Evolutionary conservation across 2,329 filamentous ascomycete species (phyloP).

Genomic region (Calycina herbarum): DNA sequence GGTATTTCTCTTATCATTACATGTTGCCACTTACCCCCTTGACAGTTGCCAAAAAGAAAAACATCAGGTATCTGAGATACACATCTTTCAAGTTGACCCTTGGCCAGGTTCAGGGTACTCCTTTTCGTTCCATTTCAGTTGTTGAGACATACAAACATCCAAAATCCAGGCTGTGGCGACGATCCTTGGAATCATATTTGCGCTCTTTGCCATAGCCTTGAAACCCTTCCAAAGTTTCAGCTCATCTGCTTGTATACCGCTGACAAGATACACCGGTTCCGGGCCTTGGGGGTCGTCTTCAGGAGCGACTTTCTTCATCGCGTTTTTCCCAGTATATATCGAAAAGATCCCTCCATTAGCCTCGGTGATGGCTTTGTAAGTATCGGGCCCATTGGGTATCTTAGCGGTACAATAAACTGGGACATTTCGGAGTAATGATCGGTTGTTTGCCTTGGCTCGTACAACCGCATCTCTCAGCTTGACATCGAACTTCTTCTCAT

Average conservation of each 20-base stretch:
- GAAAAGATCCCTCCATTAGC: constrained; percentile 85
- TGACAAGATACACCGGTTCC: constrained; percentile 82
- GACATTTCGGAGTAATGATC: constrained; percentile 71
- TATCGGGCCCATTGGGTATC: constrained; percentile 79
- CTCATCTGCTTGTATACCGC: constrained; percentile 65
- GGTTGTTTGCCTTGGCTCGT: constrained; percentile 73
- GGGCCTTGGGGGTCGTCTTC: constrained; percentile 60
- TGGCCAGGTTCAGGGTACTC: constrained; percentile 50
- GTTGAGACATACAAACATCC: constrained; percentile 84
- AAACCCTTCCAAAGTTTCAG: constrained; percentile 78
- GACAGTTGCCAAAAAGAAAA: background rate
- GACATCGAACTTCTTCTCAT: constrained; percentile 71
- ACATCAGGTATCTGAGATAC: background rate
- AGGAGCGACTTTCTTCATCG: constrained; percentile 61
- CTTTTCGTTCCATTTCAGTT: constrained; percentile 65
- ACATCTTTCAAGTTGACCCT: background rate
- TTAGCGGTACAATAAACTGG: constrained; percentile 82
- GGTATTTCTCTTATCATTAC: constrained; percentile 7
- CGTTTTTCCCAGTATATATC: constrained; percentile 70
- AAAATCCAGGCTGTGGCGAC: constrained; percentile 88
- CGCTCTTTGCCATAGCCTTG: constrained; percentile 71
- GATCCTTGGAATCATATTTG: constrained; percentile 77
- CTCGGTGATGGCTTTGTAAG: constrained; percentile 81
- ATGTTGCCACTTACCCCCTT: background rate
- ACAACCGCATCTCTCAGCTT: constrained; percentile 66